phyloP scores from a whole-genome alignment of 2,329 filamentous ascomycete species.

The Botrytis porri region DNA sequence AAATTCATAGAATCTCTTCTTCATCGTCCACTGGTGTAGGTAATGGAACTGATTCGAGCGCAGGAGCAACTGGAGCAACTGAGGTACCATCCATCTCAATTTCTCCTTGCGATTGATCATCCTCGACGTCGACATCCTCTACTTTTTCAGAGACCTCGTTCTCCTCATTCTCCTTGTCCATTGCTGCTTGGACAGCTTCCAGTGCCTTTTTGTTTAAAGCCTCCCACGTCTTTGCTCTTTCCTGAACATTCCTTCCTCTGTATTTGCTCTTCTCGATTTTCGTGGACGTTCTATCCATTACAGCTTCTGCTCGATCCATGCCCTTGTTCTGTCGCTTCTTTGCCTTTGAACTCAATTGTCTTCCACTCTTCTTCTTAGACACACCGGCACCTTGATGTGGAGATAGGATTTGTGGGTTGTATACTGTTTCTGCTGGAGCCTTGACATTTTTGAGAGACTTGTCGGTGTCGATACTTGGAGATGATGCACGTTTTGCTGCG shows the following conservation, averaged over 20 bases:
- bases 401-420: slow-evolving; percentile 63
- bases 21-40: slow-evolving; percentile 27
- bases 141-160: slow-evolving; percentile 26
- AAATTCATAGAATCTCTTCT: slow-evolving; percentile 31
- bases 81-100: slow-evolving; percentile 19
- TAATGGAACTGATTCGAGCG: slow-evolving; percentile 16
- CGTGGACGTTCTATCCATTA: slow-evolving; percentile 55
- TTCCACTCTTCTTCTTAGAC: slow-evolving; percentile 61
- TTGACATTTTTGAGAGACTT: slow-evolving; percentile 64
- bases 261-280: slow-evolving; percentile 56
- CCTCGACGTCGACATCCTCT: slow-evolving; percentile 23
- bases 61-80: slow-evolving; percentile 3
- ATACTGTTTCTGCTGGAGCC: slow-evolving; percentile 48
- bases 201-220: slow-evolving; percentile 50
- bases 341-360: slow-evolving; percentile 54
- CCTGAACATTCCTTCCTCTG: slow-evolving; percentile 47
- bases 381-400: slow-evolving; percentile 67
- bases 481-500: slow-evolving; percentile 68
- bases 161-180: slow-evolving; percentile 27
- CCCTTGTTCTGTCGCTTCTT: slow-evolving; percentile 55
- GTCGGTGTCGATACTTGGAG: slow-evolving; percentile 67
- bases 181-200: slow-evolving; percentile 32
- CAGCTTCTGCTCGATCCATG: slow-evolving; percentile 57
- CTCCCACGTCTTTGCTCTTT: slow-evolving; percentile 55
- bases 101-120: slow-evolving; percentile 17